These are phyloP conservation scores for Yamadazyma oceani DNA, from an alignment of 1,139 yeast genomes.

Conservation along the genomic window DNA sequence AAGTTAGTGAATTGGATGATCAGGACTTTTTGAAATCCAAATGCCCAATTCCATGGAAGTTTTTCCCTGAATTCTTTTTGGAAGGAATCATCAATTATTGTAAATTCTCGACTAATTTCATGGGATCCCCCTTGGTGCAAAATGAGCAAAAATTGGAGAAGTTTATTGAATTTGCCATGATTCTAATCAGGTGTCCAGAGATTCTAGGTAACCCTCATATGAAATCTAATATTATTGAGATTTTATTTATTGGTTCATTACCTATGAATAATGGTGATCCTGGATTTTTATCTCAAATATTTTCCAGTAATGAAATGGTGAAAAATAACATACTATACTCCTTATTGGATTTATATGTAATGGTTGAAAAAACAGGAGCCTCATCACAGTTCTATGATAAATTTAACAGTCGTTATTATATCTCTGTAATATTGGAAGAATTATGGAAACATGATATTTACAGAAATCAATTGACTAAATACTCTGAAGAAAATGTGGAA, in stretches of 20 bases:
- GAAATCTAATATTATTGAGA: conserved; percentile 80
- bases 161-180: conserved; percentile 73
- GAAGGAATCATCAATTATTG: conserved; percentile 84
- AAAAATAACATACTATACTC: conserved; percentile 73
- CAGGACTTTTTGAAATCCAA: conserved; percentile 63
- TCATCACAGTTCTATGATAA: conserved; percentile 95
- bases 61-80: conserved; percentile 79
- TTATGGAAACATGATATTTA: conserved; percentile 77
- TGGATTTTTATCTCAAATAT: conserved; percentile 71
- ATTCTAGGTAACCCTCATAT: conserved; percentile 89
- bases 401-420: conserved; percentile 85
- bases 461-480: conserved; percentile 64
- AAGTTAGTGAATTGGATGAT: conserved; percentile 58
- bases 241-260: conserved; percentile 73
- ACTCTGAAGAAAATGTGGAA: conserved; percentile 65
- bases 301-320: conserved; percentile 64
- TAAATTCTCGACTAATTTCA: conserved; percentile 60
- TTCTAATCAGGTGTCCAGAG: conserved; percentile 81
- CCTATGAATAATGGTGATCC: conserved; percentile 56
- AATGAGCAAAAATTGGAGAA: conserved; percentile 51
- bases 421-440: conserved; percentile 78
- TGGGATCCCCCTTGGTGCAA: conserved; percentile 57
- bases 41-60: conserved; percentile 78
- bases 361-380: conserved; percentile 95
- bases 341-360: conserved; percentile 84